Evolutionary conservation across 441 rosid species (phyloP), one percentile per base, ranked within the genome.

Genomic region (Isatis lusitanica): DNA sequence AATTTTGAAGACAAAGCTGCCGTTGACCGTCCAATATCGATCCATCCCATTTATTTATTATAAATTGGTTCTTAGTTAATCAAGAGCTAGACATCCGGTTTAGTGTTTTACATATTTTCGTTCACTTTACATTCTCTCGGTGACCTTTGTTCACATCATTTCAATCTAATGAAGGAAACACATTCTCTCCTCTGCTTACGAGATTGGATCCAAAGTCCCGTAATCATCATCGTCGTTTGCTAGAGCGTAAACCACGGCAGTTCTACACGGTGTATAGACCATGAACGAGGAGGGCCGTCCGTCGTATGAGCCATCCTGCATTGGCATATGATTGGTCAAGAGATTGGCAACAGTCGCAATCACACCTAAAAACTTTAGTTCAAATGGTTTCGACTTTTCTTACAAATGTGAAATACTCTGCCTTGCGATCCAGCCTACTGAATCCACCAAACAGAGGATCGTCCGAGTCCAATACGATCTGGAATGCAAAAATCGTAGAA

Each of bases 391-490:
- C 11, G 7, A 4, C 1, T 59, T 70, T 66, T 73, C 99, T 87
- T 87, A 92, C 99, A 55, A 36, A 43, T 76, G 79, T 92, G 86
- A 95, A 95, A 86, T 77, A 85, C 63, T 92, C 96, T 1, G 92
- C 92, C 13, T 65, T 73, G 68, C 78, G 85, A 69, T 83, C 81
- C 28, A 91, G 83, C 84, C 99, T 86, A 39, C 43, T 57, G 66
- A 85, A 86, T 70, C 98, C 98, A 78, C 95, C 99, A 43, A 95
- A 95, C 73, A 86, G 76, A 24, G 84, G 71, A 80, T 85, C 88
- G 78, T 95, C 99, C 5, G 96, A 91, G 79, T 95, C 98, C 85
- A 95, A 81, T 57, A 83, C 96, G 58, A 91, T 85, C 99, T 95
- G 84, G 52, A 74, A 52, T 9, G 26, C 42, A 9, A 38, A 40